A percentile compares a stretch with the other conserved stretches of the same genome.
These are phyloP conservation scores for Phytophthora idaei DNA, from an alignment of 352 stramenopile species.

Conservation along the genomic window DNA sequence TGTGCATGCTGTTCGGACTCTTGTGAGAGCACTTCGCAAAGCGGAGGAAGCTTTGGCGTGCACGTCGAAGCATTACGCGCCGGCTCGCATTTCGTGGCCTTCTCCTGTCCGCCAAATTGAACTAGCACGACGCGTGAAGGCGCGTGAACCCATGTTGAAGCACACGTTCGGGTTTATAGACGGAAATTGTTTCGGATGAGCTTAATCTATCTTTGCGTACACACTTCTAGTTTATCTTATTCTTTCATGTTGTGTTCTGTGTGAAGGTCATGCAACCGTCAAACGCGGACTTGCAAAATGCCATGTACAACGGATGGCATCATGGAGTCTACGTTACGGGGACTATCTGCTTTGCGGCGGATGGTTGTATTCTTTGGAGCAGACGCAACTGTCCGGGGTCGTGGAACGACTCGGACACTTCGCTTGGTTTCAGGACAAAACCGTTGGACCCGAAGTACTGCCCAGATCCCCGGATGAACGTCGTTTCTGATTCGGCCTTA, in stretches of 20 bases:
- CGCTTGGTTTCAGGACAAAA: slow-evolving; percentile 1
- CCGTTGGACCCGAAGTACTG: not conserved
- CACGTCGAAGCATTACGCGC: not conserved
- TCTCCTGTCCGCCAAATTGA: slow-evolving; percentile 2
- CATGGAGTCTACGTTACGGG: slow-evolving; percentile 10
- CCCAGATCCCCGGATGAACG: not conserved
- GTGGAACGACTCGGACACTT: slow-evolving; percentile 7
- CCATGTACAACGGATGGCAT: slow-evolving; percentile 6
- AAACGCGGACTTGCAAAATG: slow-evolving; percentile 5
- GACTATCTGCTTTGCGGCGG: slow-evolving; percentile 18
- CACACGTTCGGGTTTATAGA: slow-evolving; percentile 30
- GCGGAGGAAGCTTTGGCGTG: not conserved
- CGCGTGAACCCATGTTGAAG: slow-evolving; percentile 30
- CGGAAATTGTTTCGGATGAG: slow-evolving; percentile 4
- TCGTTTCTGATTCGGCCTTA: slow-evolving; percentile 2
- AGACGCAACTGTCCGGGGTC: slow-evolving; percentile 28
- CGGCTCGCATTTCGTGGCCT: slow-evolving; percentile 6
- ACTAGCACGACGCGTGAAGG: slow-evolving; percentile 21
- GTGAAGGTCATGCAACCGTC: slow-evolving; percentile 7
- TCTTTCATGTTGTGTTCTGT: not conserved
- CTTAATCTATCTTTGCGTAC: not conserved
- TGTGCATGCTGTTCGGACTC: slow-evolving; percentile 13
- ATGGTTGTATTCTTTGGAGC: slow-evolving; percentile 13
- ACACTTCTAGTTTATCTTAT: not conserved
- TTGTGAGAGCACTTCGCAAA: not conserved